These are phyloP conservation scores for Prunus kanzakura DNA, from an alignment of 306 rosid genomes.

Conservation along the genomic window DNA sequence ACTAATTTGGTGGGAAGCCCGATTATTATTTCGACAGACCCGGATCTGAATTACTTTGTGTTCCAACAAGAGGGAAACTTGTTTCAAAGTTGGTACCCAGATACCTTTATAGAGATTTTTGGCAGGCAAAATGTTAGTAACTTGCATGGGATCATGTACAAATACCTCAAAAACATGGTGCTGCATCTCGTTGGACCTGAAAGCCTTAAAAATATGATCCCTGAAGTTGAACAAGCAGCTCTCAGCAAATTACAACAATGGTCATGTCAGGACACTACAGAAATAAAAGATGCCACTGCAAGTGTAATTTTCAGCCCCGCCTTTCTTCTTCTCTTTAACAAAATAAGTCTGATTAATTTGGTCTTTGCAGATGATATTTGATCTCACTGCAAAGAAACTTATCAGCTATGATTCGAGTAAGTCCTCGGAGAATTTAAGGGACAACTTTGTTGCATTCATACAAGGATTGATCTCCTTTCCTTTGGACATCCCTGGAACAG, in stretches of 20 bases:
- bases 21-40: slow-evolving; percentile 59
- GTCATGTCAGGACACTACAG: slow-evolving; percentile 41
- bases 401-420: slow-evolving; percentile 66
- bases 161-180: slow-evolving; percentile 60
- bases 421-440: slow-evolving; percentile 65
- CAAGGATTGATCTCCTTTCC: slow-evolving; percentile 93
- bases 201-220: slow-evolving; percentile 50
- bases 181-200: slow-evolving; percentile 59
- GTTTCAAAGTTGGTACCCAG: slow-evolving; percentile 67
- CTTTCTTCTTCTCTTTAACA: slow-evolving; percentile 1
- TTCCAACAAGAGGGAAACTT: slow-evolving; percentile 62
- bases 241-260: slow-evolving; percentile 35
- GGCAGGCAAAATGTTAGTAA: slow-evolving; percentile 49
- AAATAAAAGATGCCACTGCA: slow-evolving; percentile 58
- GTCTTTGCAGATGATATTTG: slow-evolving; percentile 81
- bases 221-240: slow-evolving; percentile 44
- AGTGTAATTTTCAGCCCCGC: slow-evolving; percentile 23
- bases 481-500: slow-evolving; percentile 79
- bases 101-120: slow-evolving; percentile 49
- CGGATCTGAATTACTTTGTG: slow-evolving; percentile 55
- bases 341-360: slow-evolving; percentile 19
- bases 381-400: slow-evolving; percentile 80
- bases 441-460: slow-evolving; percentile 75
- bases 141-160: slow-evolving; percentile 57
- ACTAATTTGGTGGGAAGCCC: slow-evolving; percentile 67